Evolutionary conservation across 441 rosid genomes (phyloP).

Genomic region (Aquilaria agallochum): DNA sequence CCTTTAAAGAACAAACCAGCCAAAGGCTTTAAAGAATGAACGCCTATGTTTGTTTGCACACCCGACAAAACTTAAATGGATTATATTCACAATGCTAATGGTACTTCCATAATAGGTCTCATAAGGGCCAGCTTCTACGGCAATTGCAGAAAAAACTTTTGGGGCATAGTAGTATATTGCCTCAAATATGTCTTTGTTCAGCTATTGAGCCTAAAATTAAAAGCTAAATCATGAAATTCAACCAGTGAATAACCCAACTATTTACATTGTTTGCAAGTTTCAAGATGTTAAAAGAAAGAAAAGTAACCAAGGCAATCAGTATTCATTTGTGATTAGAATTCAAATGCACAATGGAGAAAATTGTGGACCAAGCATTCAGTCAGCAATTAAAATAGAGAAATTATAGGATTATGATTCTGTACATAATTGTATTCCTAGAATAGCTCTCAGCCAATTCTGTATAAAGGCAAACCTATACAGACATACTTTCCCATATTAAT

Average conservation of each 20-base stretch:
- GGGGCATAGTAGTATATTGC: conserved; percentile 79
- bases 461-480: too few relatives aligned
- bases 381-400: too few relatives aligned
- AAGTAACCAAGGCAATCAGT: too few relatives aligned
- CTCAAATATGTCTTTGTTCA: conserved; percentile 87
- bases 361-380: too few relatives aligned
- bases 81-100: conserved; percentile 70
- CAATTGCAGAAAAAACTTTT: conserved; percentile 59
- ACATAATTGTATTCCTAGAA: too few relatives aligned
- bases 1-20: not conserved
- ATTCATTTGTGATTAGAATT: too few relatives aligned
- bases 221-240: conserved; percentile 15
- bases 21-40: not conserved
- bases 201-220: conserved; percentile 63
- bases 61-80: not conserved
- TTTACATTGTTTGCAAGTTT: too few relatives aligned
- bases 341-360: too few relatives aligned
- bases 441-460: too few relatives aligned
- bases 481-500: too few relatives aligned
- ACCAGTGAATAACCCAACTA: not conserved
- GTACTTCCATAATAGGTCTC: conserved; percentile 80
- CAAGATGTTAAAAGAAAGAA: too few relatives aligned
- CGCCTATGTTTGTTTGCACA: not conserved
- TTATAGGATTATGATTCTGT: too few relatives aligned
- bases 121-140: conserved; percentile 67